Evolutionary conservation across 495 filamentous ascomycete species (phyloP), one percentile per base, ranked within the genome.

Genomic region (Penicillium malachiteum): DNA sequence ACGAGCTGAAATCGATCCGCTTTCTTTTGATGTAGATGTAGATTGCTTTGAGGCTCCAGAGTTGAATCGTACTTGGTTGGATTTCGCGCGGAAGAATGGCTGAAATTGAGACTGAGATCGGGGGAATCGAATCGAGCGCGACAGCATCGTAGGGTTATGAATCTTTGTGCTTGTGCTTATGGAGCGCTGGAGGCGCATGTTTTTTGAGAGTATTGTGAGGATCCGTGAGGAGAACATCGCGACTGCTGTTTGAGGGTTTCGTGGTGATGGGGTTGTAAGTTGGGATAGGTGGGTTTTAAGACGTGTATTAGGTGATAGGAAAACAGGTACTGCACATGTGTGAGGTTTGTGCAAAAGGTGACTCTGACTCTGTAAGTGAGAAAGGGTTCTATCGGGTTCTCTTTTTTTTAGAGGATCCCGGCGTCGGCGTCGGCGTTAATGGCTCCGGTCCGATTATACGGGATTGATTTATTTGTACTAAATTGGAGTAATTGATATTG

Each of bases 1-100:
- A 9, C 89, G 81, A 52, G 79, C 81, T 0, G 88, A 84, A 6
- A 96, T 66, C 2, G 87, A 83, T 12, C 70, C 72, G 18, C 80
- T 65, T 57, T 81, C 75, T 50, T 57, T 57, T 18, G 39, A 53
- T 0, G 67, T 43, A 5, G 7, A 8, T 14, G 9, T 18, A 3
- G 40, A n/a, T 16, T 18, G 67, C 69, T 52, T 67, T 68, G 55
- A 68, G 67, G 53, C 67, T 64, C 12, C 65, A 66, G 12, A 13
- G 9, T 9, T 9, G 34, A 12, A 55, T 42, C 16, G 26, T 34
- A 31, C 13, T 60, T 40, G 42, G 56, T 48, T 37, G 40, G 40
- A 16, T 8, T 2, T 3, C 1, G 17, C 40, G 40, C n/a, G n/a
- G 14, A 14, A 5, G 40, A n/a, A 8, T n/a, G 40, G 13, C n/a